Evolutionary conservation across 2,329 filamentous ascomycete genomes (phyloP).

Genomic region (Teratosphaeria pseudoeucalypti): DNA sequence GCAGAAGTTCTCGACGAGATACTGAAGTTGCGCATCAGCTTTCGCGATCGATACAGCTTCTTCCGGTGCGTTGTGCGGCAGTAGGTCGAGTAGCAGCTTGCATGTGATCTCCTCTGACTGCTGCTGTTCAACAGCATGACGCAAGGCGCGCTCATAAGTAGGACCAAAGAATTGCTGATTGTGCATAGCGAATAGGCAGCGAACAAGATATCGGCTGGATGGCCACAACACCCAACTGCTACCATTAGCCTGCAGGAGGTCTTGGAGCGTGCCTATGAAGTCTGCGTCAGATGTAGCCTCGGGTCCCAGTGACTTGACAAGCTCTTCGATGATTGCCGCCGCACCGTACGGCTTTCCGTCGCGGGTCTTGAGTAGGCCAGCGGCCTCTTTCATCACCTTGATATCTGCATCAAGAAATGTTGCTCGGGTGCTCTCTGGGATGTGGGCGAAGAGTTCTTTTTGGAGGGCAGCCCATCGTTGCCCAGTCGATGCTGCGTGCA

Average conservation of each 20-base stretch:
- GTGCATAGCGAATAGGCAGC: conserved; percentile 47
- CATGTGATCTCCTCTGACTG: conserved; percentile 8
- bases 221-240: conserved; percentile 52
- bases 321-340: conserved; percentile 46
- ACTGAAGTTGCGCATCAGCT: conserved; percentile 26
- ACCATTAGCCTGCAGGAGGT: conserved; percentile 47
- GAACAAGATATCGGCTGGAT: conserved; percentile 55
- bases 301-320: conserved; percentile 35
- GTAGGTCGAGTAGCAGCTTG: conserved; percentile 16
- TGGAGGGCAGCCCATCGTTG: conserved; percentile 52
- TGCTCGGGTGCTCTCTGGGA: conserved; percentile 10
- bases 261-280: conserved; percentile 31
- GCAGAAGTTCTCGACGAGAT: conserved; percentile 17
- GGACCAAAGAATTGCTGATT: conserved; percentile 25
- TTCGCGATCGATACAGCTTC: conserved; percentile 26
- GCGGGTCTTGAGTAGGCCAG: conserved; percentile 40
- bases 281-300: conserved; percentile 31
- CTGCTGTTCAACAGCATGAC: conserved; percentile 1
- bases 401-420: conserved; percentile 27
- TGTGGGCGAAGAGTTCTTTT: conserved; percentile 24
- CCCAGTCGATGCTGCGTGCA: conserved; percentile 54
- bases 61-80: conserved; percentile 27
- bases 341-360: conserved; percentile 60
- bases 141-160: conserved; percentile 14
- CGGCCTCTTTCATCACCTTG: conserved; percentile 38